Base-by-base conservation (phyloP, 2,329 filamentous ascomycete species). In the Diaporthe citrichinensis region DNA sequence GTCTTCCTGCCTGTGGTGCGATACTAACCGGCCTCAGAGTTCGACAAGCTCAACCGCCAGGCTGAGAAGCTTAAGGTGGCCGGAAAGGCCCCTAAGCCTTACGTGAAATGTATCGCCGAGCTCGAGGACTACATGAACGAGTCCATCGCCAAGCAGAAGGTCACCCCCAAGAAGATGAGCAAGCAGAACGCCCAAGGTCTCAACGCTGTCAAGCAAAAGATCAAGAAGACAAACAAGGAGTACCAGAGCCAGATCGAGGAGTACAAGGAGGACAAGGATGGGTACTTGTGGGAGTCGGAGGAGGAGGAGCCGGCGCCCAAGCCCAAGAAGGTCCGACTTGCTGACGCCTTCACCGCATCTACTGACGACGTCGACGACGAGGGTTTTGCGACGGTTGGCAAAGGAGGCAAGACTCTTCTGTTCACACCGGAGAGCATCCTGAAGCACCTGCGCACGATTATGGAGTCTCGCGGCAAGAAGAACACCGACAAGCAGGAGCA, bases 201-300 rank as follows among this genome's bases (percentile, higher is more conserved):
- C 82, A 99, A 98, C 85, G 95, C 96, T 78, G 94, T 98, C 82
- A 98, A 98, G 88, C 97, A 99, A 86, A 96, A 96, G 87, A 95
- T 99, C 88, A 96, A 96, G 92, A 98, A 98, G 91, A 96, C 96
- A 87, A 98, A 96, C 90, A 97, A 98, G 87, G 96, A 98, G 78
- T 96, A 96, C 87, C 92, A 95, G 82, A 88, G 90, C 77, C 94
- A 98, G 82, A 93, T 99, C 81, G 95, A 98, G 80, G 91, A 93
- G 78, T 99, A 96, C 88, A 91, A 94, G 79, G 93, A 91, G 78
- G 92, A 98, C 85, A 95, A 96, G 85, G 95, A 96, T 78, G 92
- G 87, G 25, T 98, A 93, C 86, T 95, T 98, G 94, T 92, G 94
- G 84, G 76, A 77, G 46, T 94, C 94, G 59, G 92, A 95, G 31